Base-by-base conservation (phyloP, 768 basidiomycete species). In the Pisolithus albus region DNA sequence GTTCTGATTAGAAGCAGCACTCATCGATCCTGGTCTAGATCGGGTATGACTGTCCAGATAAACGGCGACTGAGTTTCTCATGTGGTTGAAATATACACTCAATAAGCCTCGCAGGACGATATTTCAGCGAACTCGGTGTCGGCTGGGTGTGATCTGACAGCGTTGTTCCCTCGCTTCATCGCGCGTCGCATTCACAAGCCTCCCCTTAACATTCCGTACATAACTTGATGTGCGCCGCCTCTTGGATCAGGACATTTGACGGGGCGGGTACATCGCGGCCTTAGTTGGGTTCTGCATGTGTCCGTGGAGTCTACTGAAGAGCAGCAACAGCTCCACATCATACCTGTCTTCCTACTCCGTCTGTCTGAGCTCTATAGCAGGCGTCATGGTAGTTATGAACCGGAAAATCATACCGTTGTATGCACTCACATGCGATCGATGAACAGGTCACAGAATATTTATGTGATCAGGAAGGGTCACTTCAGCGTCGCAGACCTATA, bases 331-430 rank as follows among this genome's bases (percentile, higher is more conserved):
- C 54, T 91, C 91, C 67, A 84, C 86, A 4, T 84, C 85, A 30
- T 91, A 91, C 66, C 78, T 92, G 23, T 86, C 84, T 3, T 85
- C 86, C 3, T 91, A 89, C 66, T 84, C 83, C 10, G 88, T 88
- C 50, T 91, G 86, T 73, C 70, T 88, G 42, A 85, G 83, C 46
- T 88, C 87, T 23, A 86, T 92, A 59, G 84, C 83, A 28, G 86
- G 87, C 9, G 86, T 88, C 18, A 88, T 89, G 84, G 82, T 84
- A 45, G 23, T 74, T 59, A 13, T 21, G 23, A 45, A 30, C 28
- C 16, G 7, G 10, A 24, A 24, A 28, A 15, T 4, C 5, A 34
- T 15, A 34, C 34, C 3, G 21, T 30, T 26, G 21, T 16, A n/a
- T 26, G 5, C 16, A 18, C 26, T 45, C 24, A 45, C 16, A n/a